phyloP scores from a whole-genome alignment of 2,329 filamentous ascomycete species.

The Tolypocladium ovalisporum region DNA sequence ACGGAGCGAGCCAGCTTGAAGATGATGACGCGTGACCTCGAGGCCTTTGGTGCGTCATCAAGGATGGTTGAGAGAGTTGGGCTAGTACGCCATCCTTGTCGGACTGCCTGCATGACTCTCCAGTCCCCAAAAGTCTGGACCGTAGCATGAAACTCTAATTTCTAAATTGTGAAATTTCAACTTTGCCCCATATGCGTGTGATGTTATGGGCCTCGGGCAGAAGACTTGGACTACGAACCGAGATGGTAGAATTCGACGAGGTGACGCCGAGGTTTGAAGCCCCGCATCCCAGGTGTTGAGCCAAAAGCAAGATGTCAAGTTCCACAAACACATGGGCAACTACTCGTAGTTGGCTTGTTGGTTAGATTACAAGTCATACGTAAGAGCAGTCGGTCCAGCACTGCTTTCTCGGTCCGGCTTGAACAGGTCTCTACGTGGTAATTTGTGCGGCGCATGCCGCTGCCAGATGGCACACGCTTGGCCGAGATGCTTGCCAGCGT shows the following conservation, averaged over 20 bases:
- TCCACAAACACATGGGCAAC: neutral
- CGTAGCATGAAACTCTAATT: neutral
- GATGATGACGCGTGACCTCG: neutral
- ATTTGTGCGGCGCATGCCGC: neutral
- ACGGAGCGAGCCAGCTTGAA: neutral
- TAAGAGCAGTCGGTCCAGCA: neutral
- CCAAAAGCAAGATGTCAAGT: neutral
- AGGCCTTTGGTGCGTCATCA: neutral
- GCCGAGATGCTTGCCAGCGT: neutral
- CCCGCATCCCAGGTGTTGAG: neutral
- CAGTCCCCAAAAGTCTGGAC: neutral
- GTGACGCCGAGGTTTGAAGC: neutral
- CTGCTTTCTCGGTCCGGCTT: neutral
- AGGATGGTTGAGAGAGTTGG: neutral
- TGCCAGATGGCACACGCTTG: neutral
- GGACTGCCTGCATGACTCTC: neutral
- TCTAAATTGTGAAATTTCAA: neutral
- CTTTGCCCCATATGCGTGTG: neutral
- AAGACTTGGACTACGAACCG: neutral
- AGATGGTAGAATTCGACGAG: neutral
- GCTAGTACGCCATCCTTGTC: neutral
- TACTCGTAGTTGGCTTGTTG: neutral
- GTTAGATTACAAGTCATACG: too few species aligned
- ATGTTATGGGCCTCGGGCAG: neutral
- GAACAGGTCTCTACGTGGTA: neutral